Base-by-base conservation (phyloP, 495 filamentous ascomycete genomes). In the Penicillium manginii region DNA sequence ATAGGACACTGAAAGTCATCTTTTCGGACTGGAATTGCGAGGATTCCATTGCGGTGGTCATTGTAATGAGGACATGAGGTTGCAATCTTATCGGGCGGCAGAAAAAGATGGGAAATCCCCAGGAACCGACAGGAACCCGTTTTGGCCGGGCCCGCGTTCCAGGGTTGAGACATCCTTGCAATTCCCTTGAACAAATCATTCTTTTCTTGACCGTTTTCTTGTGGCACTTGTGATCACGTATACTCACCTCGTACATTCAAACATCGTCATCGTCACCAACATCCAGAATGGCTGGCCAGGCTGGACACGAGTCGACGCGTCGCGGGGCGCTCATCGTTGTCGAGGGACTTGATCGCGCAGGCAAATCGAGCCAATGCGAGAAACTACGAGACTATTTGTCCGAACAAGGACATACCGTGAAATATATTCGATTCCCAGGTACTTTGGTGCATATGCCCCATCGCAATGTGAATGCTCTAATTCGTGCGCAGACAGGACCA, bases 341-440 rank as follows among this genome's bases (percentile, higher is more conserved):
- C 55, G 94, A 98, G 76, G 94, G 94, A 23, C 84, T 98, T 53
- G 94, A 98, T 68, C 88, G 91, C 57, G 89, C 93, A 37, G 94
- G 94, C 40, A 98, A 98, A 81, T 94, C 93, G 4, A 97, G 93
- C 31, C 94, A 98, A 80, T 92, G 91, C 62, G 82, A 88, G 56
- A 79, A 85, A 53, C 78, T 98, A 53, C 86, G 80, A 70, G 73
- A 84, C 66, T 80, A 73, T 58, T 78, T 96, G 60, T 72, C 84
- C 75, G 64, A 79, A 60, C 66, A 79, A 66, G 89, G 90, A 1
- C 80, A 82, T 22, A 73, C 79, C 35, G 89, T 91, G 26, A 85
- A 85, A 66, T 84, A 89, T 58, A 82, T 97, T 78, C 81, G 92
- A 52, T 98, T 98, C 74, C 94, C 94, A 67, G 89, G 92, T 97